Conservation (phyloP, 2,329 filamentous ascomycete genomes). For the Berkeleyomyces rouxiae region DNA sequence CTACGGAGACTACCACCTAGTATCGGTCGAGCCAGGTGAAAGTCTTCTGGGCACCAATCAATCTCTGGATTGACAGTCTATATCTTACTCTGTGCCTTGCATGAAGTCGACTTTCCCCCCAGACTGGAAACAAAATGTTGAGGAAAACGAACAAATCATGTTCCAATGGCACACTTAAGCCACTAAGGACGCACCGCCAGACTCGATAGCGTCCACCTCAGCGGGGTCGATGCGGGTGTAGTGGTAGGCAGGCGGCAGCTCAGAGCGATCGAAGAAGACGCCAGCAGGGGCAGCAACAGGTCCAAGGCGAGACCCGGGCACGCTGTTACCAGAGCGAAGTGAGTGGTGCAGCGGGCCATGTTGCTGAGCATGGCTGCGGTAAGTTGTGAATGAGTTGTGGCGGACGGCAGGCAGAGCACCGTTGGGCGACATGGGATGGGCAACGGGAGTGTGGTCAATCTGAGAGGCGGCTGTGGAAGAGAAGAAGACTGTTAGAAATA, state of each 20-base stretch:
- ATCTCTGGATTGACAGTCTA: background rate
- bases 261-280: constrained; percentile 72
- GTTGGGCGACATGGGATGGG: constrained; percentile 55
- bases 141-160: background rate
- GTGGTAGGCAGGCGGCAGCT: constrained; percentile 74
- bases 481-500: background rate
- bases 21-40: background rate
- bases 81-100: too few species aligned
- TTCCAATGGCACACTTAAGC: constrained; percentile 4
- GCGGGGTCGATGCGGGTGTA: constrained; percentile 54
- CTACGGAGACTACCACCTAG: too few species aligned
- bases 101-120: background rate
- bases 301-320: constrained; percentile 54
- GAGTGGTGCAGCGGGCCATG: constrained; percentile 56
- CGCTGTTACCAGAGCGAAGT: constrained; percentile 38
- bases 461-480: constrained; percentile 33
- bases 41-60: background rate
- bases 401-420: constrained; percentile 41
- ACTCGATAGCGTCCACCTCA: constrained; percentile 94
- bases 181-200: constrained; percentile 54
- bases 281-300: constrained; percentile 54
- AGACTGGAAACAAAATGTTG: background rate
- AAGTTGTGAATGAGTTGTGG: constrained; percentile 52
- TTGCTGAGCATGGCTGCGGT: constrained; percentile 63
- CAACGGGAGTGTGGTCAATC: constrained; percentile 55